Conservation (phyloP, 1,284 basidiomycete genomes). For the Kwoniella shivajii region DNA sequence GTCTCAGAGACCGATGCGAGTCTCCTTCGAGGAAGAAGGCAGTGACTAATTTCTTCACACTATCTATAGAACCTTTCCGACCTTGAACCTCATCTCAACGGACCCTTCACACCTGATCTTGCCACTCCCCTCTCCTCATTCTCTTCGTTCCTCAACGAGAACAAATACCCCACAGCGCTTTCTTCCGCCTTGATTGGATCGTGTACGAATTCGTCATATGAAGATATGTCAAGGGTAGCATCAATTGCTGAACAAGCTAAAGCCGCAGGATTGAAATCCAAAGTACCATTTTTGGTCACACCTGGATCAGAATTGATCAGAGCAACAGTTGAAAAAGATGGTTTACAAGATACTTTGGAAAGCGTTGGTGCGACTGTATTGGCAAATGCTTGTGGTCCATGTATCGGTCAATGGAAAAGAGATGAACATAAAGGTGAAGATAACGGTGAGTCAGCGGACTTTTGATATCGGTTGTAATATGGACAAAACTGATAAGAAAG, state of each 20-base stretch:
- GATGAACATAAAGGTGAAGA: slow-evolving; percentile 86
- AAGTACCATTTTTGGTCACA: slow-evolving; percentile 94
- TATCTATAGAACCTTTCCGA: slow-evolving; percentile 73
- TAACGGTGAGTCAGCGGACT: slow-evolving; percentile 68
- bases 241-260: slow-evolving; percentile 90
- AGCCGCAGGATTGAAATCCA: slow-evolving; percentile 74
- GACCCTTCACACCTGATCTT: slow-evolving; percentile 96
- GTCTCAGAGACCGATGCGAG: too few species aligned
- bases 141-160: slow-evolving; percentile 72
- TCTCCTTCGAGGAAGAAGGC: too few species aligned
- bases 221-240: slow-evolving; percentile 91
- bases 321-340: slow-evolving; percentile 95
- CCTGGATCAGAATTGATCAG: slow-evolving; percentile 97
- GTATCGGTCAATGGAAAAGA: slow-evolving; percentile 99
- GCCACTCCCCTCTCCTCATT: slow-evolving; percentile 95
- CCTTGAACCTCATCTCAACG: slow-evolving; percentile 94
- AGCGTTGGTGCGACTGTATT: slow-evolving; percentile 83
- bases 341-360: slow-evolving; percentile 76
- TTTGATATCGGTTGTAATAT: not conserved
- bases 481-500: not conserved
- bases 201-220: slow-evolving; percentile 97
- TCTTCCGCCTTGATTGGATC: slow-evolving; percentile 93
- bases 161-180: slow-evolving; percentile 89
- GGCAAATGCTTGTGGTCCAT: slow-evolving; percentile 98
- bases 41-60: too few species aligned